Percentiles rank a stretch among this genome's conserved stretches.
These are phyloP conservation scores for Volvox carteri DNA, from an alignment of 163 green algal genomes.

Conservation along the genomic window DNA sequence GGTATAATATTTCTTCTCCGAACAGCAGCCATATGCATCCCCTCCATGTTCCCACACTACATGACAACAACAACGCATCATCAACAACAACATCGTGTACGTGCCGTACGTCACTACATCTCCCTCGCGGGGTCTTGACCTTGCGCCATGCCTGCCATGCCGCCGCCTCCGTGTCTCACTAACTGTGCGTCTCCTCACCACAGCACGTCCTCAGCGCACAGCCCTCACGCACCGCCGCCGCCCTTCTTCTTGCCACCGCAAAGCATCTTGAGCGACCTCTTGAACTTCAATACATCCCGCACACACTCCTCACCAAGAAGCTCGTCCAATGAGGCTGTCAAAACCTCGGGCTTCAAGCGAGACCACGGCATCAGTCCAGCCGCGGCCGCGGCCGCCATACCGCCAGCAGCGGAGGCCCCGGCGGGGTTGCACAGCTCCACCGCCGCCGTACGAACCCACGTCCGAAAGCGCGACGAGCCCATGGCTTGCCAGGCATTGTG, in stretches of 20 bases:
- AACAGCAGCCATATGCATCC: no score
- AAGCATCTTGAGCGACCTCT: constrained; percentile 31
- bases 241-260: constrained; percentile 54
- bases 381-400: background rate
- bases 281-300: constrained; percentile 44
- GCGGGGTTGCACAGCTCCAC: background rate
- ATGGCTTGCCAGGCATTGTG: constrained; percentile 65
- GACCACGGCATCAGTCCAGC: constrained; percentile 31
- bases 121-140: no score
- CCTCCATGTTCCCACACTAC: no score
- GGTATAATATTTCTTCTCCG: no score
- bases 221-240: background rate
- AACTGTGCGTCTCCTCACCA: no score
- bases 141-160: no score
- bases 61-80: no score
- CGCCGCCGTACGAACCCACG: constrained; percentile 15
- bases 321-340: constrained; percentile 28
- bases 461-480: constrained; percentile 45
- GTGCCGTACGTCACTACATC: no score
- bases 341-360: constrained; percentile 46
- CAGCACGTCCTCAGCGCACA: no score
- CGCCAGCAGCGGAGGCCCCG: background rate
- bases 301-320: constrained; percentile 50
- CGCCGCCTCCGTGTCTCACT: no score
- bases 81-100: no score